phyloP scores from a whole-genome alignment of 208 protist species.

The Herpetomonas tarakana region DNA sequence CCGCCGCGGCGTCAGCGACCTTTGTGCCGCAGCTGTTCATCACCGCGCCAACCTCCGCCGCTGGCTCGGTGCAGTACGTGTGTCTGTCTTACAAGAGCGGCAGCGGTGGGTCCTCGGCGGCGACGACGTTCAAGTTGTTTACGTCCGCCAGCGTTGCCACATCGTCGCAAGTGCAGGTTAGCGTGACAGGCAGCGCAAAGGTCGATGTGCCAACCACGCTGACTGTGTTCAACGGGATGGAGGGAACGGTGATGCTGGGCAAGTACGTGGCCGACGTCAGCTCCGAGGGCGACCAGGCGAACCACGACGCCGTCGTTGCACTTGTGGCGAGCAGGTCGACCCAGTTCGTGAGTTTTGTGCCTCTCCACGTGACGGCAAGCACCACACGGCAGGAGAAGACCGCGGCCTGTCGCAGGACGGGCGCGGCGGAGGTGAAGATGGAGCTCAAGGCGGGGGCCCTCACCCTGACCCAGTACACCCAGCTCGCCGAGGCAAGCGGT shows the following conservation, averaged over 20 bases:
- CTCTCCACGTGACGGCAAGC: constrained; percentile 2
- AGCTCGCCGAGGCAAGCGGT: constrained; percentile 29
- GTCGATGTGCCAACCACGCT: constrained; percentile 3
- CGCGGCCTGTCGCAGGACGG: constrained; percentile 16
- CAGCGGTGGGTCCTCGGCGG: not conserved
- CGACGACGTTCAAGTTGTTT: not conserved
- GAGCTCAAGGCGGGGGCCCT: constrained; percentile 23
- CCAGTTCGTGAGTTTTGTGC: constrained; percentile 20
- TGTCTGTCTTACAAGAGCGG: constrained; percentile 6
- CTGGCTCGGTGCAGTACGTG: not conserved
- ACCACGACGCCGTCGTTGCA: constrained; percentile 13
- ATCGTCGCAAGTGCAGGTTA: not conserved
- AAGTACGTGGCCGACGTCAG: constrained; percentile 23
- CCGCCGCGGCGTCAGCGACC: not conserved
- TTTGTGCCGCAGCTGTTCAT: constrained; percentile 2
- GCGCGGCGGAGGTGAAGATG: constrained; percentile 22
- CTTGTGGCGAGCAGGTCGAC: constrained; percentile 10
- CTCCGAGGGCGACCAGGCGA: constrained; percentile 11
- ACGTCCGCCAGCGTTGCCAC: not conserved
- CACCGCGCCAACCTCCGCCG: not conserved
- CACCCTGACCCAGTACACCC: constrained; percentile 26
- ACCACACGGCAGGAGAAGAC: constrained; percentile 15
- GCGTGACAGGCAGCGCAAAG: not conserved
- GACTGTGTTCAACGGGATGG: constrained; percentile 55
- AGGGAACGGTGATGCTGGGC: constrained; percentile 20